Base-by-base conservation (phyloP, 257 asterid species). In the Solanum corneliomulleri region DNA sequence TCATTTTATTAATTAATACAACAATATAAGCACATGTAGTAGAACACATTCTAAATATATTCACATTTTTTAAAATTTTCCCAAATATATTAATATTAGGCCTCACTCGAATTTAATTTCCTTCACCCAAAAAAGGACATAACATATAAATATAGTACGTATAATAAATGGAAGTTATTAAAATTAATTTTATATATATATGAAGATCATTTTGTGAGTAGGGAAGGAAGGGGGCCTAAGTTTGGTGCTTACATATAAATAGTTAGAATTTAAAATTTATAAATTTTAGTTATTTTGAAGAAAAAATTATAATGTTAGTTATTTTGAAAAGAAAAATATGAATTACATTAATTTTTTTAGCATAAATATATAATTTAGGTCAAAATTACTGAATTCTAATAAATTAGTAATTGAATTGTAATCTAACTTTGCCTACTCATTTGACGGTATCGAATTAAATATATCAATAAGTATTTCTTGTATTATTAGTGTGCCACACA, bases 331-430 rank as follows among this genome's bases (percentile, higher is more conserved):
- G 4, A 45, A 60, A 23, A 1, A 0, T 60, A 60, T 14, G 23
- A 0, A n/a, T 66, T 66, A 66, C 5, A 9, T 66, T 33, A 33
- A 33, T 12, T 12, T 66, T 2, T 23, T 60, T 60, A 23, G 29
- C 1, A 60, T 0, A 0, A 66, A 2, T 12, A 25, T 12, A 66
- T 25, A 66, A 66, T 12, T 66, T 2, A 66, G 5, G 6, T 66
- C 1, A 66, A 25, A 27, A 3, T 66, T 25, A 12, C 2, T 27
- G 4, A 12, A 66, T 66, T 66, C 0, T 25, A 12, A 1, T 14
- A n/a, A n/a, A 66, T 1, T 0, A 0, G 0, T 25, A 66, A 66
- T 0, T 27, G 8, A 6, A 0, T 56, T 56, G 4, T 66, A 66
- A 18, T 66, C 9, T 37, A 35, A 14, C 47, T 20, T 35, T 5